Base-by-base conservation (phyloP, 331 rosid genomes). In the Malus hybrid region DNA sequence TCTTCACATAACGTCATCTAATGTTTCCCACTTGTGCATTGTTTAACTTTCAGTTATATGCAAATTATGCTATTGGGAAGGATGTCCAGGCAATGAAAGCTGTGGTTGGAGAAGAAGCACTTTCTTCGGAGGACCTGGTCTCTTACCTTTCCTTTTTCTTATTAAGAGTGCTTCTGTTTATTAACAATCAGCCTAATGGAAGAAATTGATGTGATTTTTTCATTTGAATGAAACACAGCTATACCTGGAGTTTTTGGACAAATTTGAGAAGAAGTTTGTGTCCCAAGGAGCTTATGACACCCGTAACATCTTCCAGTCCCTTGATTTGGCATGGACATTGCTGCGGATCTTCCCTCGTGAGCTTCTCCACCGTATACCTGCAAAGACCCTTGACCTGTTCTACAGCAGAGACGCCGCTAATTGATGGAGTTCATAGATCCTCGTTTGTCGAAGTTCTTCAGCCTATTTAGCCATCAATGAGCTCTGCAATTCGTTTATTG, bases 81-180 rank as follows among this genome's bases (percentile, higher is more conserved):
- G 99, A 95, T 82, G 99, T 95, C 76, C 98, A 95, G 80, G 98
- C 99, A 75, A 95, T 95, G 99, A 95, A 95, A 88, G 99, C 98
- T 54, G 99, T 95, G 81, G 99, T 95, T 2, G 99, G 99, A 89
- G 99, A 95, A 87, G 99, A 95, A 89, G 99, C 99, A 54, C 99
- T 95, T 74, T 95, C 99, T 70, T 95, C 98, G 0, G 99, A 95
- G 86, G 99, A 95, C 80, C 79, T 95, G 99, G 99, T 42, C 46
- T 42, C 46, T 36, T 36, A 36, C 44, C 44, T 42, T 42, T 42
- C 13, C 46, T 42, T 10, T 42, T 42, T 36, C 14, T n/a, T 42
- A 36, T 67, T 29, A n/a, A 65, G 15, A 54, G 50, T 69, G 14
- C 57, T 52, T 76, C 50, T 68, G 32, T 72, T 31, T 28, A 65